Evolutionary conservation across 2,329 filamentous ascomycete genomes (phyloP), one percentile per base, ranked within the genome.

Genomic region (Pyrenophora tritici-repentis): DNA sequence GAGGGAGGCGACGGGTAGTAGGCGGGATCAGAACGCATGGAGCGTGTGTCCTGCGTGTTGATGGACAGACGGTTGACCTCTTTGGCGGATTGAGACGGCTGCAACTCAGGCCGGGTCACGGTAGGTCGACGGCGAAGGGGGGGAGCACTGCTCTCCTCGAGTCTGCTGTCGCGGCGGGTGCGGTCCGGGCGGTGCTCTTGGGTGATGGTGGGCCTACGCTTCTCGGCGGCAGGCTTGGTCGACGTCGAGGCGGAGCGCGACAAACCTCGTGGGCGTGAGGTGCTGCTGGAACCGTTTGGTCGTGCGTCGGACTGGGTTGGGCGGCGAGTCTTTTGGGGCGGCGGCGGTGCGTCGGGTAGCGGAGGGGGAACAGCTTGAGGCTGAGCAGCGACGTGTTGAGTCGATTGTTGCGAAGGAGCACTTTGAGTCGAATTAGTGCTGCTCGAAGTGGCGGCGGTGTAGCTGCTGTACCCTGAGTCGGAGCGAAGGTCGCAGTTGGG

Each of bases 391-490:
- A 51, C 47, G 34, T 45, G 50, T 61, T 37, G 68, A 66, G 56
- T 64, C 68, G 52, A 63, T 18, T 18, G 62, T 46, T 64, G 63
- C 48, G 55, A 58, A 47, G 63, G 60, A 55, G 65, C 62, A 70
- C 73, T 75, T 74, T 75, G 75, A 59, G 71, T 75, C 66, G 79
- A 79, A 77, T 81, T 73, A 78, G 78, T 78, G 74, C 79, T 78
- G 65, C 70, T 73, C 71, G 78, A 74, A 55, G 80, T 79, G 57
- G 79, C 78, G 59, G 76, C 77, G 63, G 81, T 83, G 65, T 79
- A 78, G 75, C 82, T 85, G 57, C 81, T 84, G 76, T 85, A 85
- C 63, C 83, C 83, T 59, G 83, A 85, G 73, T 86, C 83, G 73
- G 80, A 83, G 61, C 79, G 78, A 65, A 76, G 74, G 70, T 83